phyloP scores from a whole-genome alignment of 176 grass and related monocot genomes.

The Rhynchospora pubera region DNA sequence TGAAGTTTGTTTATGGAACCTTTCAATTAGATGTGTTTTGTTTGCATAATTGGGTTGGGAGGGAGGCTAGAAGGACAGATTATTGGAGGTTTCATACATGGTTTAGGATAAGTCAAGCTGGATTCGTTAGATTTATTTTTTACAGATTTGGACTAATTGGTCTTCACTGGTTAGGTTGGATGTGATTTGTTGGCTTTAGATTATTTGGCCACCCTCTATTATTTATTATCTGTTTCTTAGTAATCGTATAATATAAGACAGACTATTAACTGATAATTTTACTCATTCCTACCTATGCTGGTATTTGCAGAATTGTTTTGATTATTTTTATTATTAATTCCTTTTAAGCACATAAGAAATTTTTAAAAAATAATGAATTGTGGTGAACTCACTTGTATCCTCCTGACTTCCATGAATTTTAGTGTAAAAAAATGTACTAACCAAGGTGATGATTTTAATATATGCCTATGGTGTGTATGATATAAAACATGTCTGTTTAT shows the following conservation, averaged over 20 bases:
- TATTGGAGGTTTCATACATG: slow-evolving; percentile 4
- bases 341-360: neutral
- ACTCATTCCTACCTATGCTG: neutral
- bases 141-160: neutral
- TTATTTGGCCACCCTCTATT: neutral
- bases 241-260: neutral
- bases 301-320: neutral
- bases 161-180: slow-evolving; percentile 1
- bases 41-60: neutral
- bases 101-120: neutral
- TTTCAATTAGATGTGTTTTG: neutral
- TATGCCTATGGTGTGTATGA: neutral
- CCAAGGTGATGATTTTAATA: neutral
- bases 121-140: neutral
- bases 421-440: neutral
- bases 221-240: neutral
- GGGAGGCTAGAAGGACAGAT: neutral
- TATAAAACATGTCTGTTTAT: neutral
- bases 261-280: neutral
- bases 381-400: neutral
- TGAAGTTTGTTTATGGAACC: neutral
- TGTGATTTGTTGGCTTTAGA: neutral
- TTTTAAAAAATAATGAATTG: neutral
- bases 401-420: neutral
- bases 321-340: neutral